phyloP scores from a whole-genome alignment of 345 rosid genomes.

The Salix purpurea region DNA sequence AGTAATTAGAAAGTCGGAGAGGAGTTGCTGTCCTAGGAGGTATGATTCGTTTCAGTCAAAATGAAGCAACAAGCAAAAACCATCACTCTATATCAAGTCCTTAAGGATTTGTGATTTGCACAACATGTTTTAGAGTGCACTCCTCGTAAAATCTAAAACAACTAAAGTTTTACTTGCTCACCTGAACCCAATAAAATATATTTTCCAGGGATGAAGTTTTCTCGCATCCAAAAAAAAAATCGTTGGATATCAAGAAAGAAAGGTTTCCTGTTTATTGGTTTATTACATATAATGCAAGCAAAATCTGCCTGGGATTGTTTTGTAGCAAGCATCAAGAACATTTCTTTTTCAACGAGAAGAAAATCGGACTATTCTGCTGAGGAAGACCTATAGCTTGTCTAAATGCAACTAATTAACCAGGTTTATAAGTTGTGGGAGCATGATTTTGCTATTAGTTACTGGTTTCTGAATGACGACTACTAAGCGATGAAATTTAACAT shows the following conservation, averaged over 20 bases:
- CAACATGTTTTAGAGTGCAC: rapidly evolving
- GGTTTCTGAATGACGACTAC: background rate
- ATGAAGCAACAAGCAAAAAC: background rate
- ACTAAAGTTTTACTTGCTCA: too few relatives aligned
- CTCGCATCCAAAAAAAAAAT: too few relatives aligned
- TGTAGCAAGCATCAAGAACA: background rate
- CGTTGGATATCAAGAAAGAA: background rate
- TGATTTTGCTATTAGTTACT: too few relatives aligned
- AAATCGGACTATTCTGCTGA: background rate
- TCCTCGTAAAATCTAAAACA: too few relatives aligned
- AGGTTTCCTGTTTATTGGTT: background rate
- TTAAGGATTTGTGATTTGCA: too few relatives aligned
- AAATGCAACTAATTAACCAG: background rate
- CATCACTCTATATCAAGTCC: too few relatives aligned
- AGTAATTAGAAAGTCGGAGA: background rate
- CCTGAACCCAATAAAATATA: too few relatives aligned
- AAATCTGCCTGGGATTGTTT: background rate
- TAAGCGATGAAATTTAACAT: background rate
- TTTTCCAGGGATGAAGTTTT: too few relatives aligned
- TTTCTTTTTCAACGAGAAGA: background rate
- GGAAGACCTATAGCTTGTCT: background rate
- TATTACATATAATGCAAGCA: background rate
- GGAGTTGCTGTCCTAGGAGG: background rate
- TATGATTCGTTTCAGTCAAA: background rate
- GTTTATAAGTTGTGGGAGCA: background rate